Evolutionary conservation across 768 basidiomycete genomes (phyloP), one percentile per base, ranked within the genome.

Genomic region (Suillus variegatus): DNA sequence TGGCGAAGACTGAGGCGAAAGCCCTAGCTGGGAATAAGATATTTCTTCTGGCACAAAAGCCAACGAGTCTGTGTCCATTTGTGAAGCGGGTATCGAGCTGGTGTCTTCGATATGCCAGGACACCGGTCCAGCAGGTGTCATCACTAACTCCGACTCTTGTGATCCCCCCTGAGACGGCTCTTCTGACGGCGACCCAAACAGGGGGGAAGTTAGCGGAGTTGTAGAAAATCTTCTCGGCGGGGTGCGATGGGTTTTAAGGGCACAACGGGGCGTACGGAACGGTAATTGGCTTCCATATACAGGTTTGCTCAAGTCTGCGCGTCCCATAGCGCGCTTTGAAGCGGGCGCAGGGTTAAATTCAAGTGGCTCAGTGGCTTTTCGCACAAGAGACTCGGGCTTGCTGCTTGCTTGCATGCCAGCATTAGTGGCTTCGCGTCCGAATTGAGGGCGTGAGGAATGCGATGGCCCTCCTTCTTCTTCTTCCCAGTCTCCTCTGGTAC

Each of bases 61-160:
- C 16, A 49, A 51, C 10, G 13, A 22, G 16, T 32, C 18, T 65
- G 20, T 68, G 62, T 82, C 79, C 28, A 80, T 69, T 67, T 81
- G 80, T 6, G 82, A 81, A 12, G 75, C 63, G 38, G 82, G 75
- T 3, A 78, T 64, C 44, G 73, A 71, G 66, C 74, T 78, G 12
- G 71, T 72, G 65, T 79, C 73, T 25, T 70, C 63, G 36, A 77
- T 66, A 38, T 73, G 74, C 80, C 67, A 16, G 76, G 75, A 60
- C 69, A 64, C 41, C 46, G 28, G 40, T 28, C 83, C 78, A 38
- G 82, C 63, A 13, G 89, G 87, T 1, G 88, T 86, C 52, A 81
- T 77, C 63, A 87, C 74, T 62, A 75, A 73, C 22, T 84, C 82
- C 3, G 81, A 78, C 36, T 81, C 82, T 70, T 85, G 82, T 8